Base-by-base conservation (phyloP, 495 filamentous ascomycete species). In the Xylaria sp. region DNA sequence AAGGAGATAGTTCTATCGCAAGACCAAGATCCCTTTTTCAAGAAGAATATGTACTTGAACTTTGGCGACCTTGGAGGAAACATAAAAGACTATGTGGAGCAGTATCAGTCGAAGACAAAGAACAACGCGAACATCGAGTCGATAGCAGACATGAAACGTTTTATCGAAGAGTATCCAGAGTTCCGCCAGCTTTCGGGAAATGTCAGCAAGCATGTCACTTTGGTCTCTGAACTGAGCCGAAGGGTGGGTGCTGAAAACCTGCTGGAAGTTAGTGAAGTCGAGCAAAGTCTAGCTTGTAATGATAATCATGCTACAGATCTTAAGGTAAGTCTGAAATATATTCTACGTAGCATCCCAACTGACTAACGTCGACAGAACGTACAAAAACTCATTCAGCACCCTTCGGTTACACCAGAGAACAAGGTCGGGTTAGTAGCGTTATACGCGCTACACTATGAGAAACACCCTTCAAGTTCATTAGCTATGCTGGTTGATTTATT, bases 31-130 rank as follows among this genome's bases (percentile, higher is more conserved):
- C 97, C 96, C 0, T 99, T 99, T 83, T 99, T 98, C 83, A 97
- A 98, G 82, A 98, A 97, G 83, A 99, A 99, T 79, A 98, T 99
- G 97, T 99, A 94, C 76, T 90, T 97, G 75, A 99, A 99, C 76
- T 99, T 98, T 79, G 96, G 96, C 52, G 96, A 99, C 73, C 87
- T 99, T 24, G 96, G 96, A 26, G 93, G 96, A 65, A 98, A 97
- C 77, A 98, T 98, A 79, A 98, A 98, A 79, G 95, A 98, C 71
- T 98, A 98, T 79, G 96, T 99, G 70, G 93, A 97, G 79, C 96
- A 98, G 72, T 98, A 97, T 78, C 96, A 98, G 75, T 93, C 90
- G 35, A 97, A 97, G 79, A 97, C 94, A 14, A 92, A 97, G 76
- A 96, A 88, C 72, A 97, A 90, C 74, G 92, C 92, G 79, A 95